Base-by-base conservation (phyloP, 441 rosid species). In the Syzygium syzygioides region DNA sequence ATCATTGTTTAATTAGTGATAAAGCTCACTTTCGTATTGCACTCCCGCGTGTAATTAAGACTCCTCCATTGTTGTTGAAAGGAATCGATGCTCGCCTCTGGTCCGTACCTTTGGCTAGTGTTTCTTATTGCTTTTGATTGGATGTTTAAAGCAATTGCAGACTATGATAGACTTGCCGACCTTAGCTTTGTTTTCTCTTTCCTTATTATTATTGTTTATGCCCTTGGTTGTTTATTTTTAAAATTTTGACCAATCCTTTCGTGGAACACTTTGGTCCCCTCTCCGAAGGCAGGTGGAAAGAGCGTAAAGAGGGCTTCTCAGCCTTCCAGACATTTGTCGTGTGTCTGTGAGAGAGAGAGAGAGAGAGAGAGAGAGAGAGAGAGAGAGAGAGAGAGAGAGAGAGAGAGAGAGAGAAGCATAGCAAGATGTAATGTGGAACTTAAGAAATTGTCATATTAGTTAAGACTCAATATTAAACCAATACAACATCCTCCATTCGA, bases 1-100 rank as follows among this genome's bases (percentile, higher is more conserved):
- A 32, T 85, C 55, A 26, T 85, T 30, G 10, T 64, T 60, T 32
- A 25, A 56, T 48, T 20, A 3, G 48, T 15, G 76, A 60, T 86
- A 54, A 54, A 89, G 50, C 17, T 37, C 11, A 60, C 83, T 89
- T 89, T 89, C 19, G 66, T 87, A 55, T 28, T 84, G 92, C 88
- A 48, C 59, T 91, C 85, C 32, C 87, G 89, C 90, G 90, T 91
- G 92, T 87, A 54, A n/a, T n/a, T n/a, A n/a, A 60, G 19, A 25
- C 86, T 89, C 88, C 76, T 76, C 90, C 92, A 79, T 54, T 83
- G 85, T 83, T 89, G 20, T 86, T 89, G 89, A 80, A 87, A 87
- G 80, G 28, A 86, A 80, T 86, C 50, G 25, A 57, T 89, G 86
- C 87, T 60, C 86, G 68, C 56, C 55, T 85, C 88, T 86, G 79